Conservation (phyloP, 495 filamentous ascomycete genomes). For the Lasiosphaeriaceae sp. region DNA sequence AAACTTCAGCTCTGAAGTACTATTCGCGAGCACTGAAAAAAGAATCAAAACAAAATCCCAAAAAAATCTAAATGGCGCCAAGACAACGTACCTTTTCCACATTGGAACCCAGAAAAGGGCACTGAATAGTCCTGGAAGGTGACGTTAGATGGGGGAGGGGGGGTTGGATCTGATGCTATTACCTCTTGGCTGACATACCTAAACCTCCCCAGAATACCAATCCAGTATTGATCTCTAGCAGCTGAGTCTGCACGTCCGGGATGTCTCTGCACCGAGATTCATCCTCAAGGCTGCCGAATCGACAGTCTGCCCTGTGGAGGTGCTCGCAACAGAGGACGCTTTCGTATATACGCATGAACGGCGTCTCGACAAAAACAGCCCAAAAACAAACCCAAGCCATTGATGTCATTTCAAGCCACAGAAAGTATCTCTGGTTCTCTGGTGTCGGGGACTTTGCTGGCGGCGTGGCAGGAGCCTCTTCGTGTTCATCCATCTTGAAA, state of each 20-base stretch:
- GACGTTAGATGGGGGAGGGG: too few species aligned
- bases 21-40: background rate
- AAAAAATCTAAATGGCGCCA: background rate
- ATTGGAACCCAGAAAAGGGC: background rate
- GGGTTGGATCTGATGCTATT: too few species aligned
- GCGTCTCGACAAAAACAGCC: background rate
- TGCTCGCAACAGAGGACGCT: background rate
- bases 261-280: background rate
- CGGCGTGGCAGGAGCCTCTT: background rate
- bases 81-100: background rate
- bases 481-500: background rate
- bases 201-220: background rate
- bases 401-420: background rate
- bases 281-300: background rate
- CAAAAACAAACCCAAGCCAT: background rate
- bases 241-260: background rate
- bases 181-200: too few species aligned
- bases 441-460: background rate
- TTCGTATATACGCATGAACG: background rate
- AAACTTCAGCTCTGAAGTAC: background rate
- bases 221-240: background rate
- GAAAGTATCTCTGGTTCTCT: background rate
- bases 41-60: background rate
- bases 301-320: background rate
- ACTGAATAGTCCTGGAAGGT: background rate